These are phyloP conservation scores for Parsonsia alboflavescens DNA, from an alignment of 257 asterid genomes.

Conservation along the genomic window DNA sequence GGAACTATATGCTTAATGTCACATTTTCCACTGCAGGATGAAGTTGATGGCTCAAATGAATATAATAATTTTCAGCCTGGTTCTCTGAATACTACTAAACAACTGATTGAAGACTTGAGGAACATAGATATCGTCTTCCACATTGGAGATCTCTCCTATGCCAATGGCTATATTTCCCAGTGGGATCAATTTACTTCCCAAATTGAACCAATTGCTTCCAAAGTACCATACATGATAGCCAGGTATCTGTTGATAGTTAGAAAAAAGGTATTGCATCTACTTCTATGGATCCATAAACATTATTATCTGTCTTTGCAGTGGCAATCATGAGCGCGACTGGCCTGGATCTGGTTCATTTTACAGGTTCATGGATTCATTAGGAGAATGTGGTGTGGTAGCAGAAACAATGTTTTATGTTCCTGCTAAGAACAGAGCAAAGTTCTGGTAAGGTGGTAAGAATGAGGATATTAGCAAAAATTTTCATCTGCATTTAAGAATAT, in stretches of 20 bases:
- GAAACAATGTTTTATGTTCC: constrained; percentile 75
- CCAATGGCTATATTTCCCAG: constrained; percentile 76
- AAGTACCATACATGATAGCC: constrained; percentile 83
- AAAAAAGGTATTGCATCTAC: too few relatives aligned
- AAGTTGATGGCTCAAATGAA: constrained; percentile 69
- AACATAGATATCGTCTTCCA: constrained; percentile 79
- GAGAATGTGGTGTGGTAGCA: constrained; percentile 83
- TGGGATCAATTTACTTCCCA: constrained; percentile 96
- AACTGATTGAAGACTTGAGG: constrained; percentile 51
- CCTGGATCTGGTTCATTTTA: constrained; percentile 81
- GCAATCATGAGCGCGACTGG: constrained; percentile 95
- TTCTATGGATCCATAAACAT: too few relatives aligned
- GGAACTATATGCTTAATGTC: too few relatives aligned
- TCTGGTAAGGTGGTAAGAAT: constrained; percentile 41
- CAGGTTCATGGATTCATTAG: constrained; percentile 65
- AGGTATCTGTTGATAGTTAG: constrained; percentile 28
- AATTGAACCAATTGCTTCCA: constrained; percentile 77
- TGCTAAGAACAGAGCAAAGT: constrained; percentile 77
- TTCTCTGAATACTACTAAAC: constrained; percentile 71
- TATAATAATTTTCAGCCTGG: constrained; percentile 75
- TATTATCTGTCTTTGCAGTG: constrained; percentile 37
- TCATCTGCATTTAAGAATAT: too few relatives aligned
- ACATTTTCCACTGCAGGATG: constrained; percentile 33
- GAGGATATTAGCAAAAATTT: too few relatives aligned
- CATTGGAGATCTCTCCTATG: constrained; percentile 75